These are phyloP conservation scores for Letharia lupina DNA, from an alignment of 495 filamentous ascomycete genomes.

Conservation along the genomic window DNA sequence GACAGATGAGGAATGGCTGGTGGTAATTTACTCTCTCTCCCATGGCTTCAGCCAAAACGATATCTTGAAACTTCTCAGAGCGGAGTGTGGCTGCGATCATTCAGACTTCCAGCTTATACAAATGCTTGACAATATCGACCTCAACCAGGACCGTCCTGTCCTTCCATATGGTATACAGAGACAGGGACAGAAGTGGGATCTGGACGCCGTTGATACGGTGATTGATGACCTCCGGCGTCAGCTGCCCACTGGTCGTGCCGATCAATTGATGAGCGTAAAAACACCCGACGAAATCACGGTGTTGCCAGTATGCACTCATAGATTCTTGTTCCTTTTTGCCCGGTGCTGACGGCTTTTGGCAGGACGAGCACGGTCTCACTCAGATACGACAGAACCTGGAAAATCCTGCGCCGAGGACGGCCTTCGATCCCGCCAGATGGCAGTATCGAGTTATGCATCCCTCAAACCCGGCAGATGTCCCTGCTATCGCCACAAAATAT, in stretches of 20 bases:
- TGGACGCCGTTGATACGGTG: neutral
- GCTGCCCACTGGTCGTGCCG: neutral
- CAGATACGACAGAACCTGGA: too few species aligned
- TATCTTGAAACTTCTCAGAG: neutral
- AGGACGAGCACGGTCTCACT: neutral
- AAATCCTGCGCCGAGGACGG: too few species aligned
- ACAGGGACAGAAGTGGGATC: neutral
- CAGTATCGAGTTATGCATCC: neutral
- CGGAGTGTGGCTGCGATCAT: neutral
- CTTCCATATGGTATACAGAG: neutral
- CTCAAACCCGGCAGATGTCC: neutral
- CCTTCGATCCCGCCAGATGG: neutral
- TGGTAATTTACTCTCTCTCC: neutral
- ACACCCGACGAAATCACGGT: neutral
- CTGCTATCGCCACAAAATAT: neutral
- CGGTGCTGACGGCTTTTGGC: neutral
- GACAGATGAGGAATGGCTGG: neutral
- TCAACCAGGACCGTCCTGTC: neutral
- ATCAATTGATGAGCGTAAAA: neutral
- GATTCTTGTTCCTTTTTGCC: neutral
- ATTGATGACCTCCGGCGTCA: neutral
- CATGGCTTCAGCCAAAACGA: neutral
- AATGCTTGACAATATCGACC: neutral
- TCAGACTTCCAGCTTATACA: neutral
- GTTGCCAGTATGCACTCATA: neutral